Conservation (phyloP, 2,329 filamentous ascomycete genomes). For the Pestalotiopsis sp. region DNA sequence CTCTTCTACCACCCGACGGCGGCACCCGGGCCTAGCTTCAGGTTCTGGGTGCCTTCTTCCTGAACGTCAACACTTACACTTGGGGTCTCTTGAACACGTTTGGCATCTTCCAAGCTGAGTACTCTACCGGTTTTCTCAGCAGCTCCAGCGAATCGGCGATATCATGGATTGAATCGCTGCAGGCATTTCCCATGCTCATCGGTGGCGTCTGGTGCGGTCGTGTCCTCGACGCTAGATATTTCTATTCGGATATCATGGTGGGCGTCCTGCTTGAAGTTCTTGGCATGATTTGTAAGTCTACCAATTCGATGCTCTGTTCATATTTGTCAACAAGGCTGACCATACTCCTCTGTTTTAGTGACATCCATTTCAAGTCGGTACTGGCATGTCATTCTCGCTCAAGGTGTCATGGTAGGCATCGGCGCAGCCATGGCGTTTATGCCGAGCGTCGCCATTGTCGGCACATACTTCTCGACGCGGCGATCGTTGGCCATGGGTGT, state of each 20-base stretch:
- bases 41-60: neutral
- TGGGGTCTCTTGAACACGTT: neutral
- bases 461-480: constrained; percentile 31
- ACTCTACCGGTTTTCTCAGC: neutral
- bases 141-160: constrained; percentile 29
- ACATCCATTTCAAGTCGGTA: constrained; percentile 47
- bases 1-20: neutral
- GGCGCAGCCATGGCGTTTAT: constrained; percentile 26
- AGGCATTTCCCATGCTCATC: constrained; percentile 51
- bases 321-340: neutral
- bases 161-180: constrained; percentile 53
- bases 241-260: constrained; percentile 34
- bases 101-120: constrained; percentile 2
- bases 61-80: neutral
- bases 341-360: constrained; percentile 27
- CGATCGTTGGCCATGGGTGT: constrained; percentile 33
- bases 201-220: constrained; percentile 51
- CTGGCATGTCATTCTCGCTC: constrained; percentile 53
- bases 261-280: constrained; percentile 42
- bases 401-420: constrained; percentile 50
- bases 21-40: neutral
- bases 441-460: constrained; percentile 26
- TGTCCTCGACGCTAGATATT: constrained; percentile 53
- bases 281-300: constrained; percentile 39
- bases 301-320: neutral